phyloP scores from a whole-genome alignment of 1,284 basidiomycete species.

The Pseudozyma pruni region DNA sequence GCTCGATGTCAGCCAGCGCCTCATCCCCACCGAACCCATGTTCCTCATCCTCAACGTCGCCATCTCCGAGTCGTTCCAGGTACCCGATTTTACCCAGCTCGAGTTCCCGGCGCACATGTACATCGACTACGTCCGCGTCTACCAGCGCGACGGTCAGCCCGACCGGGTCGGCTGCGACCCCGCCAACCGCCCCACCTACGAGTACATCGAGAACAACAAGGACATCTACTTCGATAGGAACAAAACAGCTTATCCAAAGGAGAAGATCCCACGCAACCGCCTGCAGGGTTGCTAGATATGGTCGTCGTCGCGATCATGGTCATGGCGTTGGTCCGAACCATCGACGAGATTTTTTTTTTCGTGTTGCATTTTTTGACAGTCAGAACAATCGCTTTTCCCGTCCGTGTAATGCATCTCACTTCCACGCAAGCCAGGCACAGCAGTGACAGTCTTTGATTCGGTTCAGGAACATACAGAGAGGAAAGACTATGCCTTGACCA shows the following conservation, averaged over 20 bases:
- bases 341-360: too few species aligned
- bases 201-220: conserved; percentile 64
- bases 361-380: background rate
- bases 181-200: conserved; percentile 57
- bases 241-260: conserved; percentile 46
- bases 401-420: conserved; percentile 1
- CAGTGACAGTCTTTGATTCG: too few species aligned
- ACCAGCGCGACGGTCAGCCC: conserved; percentile 69
- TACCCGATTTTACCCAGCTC: conserved; percentile 68
- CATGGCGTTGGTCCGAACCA: background rate
- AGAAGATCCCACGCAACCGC: conserved; percentile 41
- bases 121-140: conserved; percentile 70
- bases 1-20: conserved; percentile 53
- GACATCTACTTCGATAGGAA: conserved; percentile 65
- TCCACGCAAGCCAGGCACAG: too few species aligned
- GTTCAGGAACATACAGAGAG: too few species aligned
- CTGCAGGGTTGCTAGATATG: conserved; percentile 35
- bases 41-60: conserved; percentile 46
- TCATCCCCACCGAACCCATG: conserved; percentile 64
- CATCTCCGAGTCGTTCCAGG: conserved; percentile 70
- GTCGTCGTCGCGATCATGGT: background rate
- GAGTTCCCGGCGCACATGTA: conserved; percentile 70
- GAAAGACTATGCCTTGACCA: conserved; percentile 24
- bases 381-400: background rate
- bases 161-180: conserved; percentile 66